Base-by-base conservation (phyloP, 371 early-diverging fungal genomes). In the Haplosporangium sp. region DNA sequence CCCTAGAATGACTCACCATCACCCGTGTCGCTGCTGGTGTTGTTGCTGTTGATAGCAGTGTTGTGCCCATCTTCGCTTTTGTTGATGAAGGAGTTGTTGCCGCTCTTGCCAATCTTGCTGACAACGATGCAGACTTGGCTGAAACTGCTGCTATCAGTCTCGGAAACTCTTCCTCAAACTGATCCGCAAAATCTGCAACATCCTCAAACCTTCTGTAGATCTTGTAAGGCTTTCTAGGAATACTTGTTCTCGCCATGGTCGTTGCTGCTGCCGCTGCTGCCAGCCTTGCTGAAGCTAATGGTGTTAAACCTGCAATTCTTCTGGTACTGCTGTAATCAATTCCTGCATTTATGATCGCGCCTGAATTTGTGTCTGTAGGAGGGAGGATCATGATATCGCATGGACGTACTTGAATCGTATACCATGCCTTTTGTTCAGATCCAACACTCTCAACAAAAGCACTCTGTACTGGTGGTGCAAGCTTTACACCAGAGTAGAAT, bases 171-270 rank as follows among this genome's bases (percentile, higher is more conserved):
- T 81, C 71, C 50, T 74, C 75, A 13, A 81, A 69, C 37, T 81
- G 81, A 57, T 81, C 81, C 20, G 81, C 74, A 62, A 81, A 81
- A 38, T 81, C 75, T 7, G 65, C 75, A 1, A 81, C 66, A 69
- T 81, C 81, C 65, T 81, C 81, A 50, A 71, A 81, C 4, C 71
- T 63, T 37, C 81, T 67, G 44, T 74, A 81, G 55, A 81, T 74
- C 8, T 59, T 67, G 42, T 74, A 81, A 15, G 81, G 59, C 63
- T 74, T 81, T 47, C 74, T 63, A 58, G 74, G 75, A 39, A 81
- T 71, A 6, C 66, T 67, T 19, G 69, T 72, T 37, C 15, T 52
- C 2, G 52, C 27, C 20, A 10, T 6, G 5, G 10, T 1, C 15
- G 39, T 38, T 60, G n/a, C 27, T 39, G n/a, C 3, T 60, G 38